Evolutionary conservation across 1,284 basidiomycete genomes (phyloP).

Genomic region (Trametes pubescens): DNA sequence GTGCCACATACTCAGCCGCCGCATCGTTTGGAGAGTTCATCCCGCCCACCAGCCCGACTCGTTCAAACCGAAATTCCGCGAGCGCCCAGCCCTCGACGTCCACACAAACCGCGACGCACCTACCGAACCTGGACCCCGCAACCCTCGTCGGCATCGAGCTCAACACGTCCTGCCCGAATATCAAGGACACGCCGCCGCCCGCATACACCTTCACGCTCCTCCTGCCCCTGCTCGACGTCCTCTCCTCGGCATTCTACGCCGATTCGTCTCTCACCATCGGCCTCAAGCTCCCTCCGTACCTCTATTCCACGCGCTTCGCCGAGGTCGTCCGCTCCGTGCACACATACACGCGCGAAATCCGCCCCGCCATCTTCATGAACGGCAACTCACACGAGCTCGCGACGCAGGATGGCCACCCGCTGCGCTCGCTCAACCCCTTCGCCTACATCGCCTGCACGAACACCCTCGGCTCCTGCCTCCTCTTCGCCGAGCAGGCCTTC

Average conservation of each 20-base stretch:
- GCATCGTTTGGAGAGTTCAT: slow-evolving; percentile 26
- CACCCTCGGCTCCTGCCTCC: slow-evolving; percentile 73
- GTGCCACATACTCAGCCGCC: slow-evolving; percentile 33
- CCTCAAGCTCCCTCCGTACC: slow-evolving; percentile 83
- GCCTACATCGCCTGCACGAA: slow-evolving; percentile 73
- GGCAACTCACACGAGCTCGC: slow-evolving; percentile 23
- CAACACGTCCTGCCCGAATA: slow-evolving; percentile 85
- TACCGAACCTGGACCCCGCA: slow-evolving; percentile 28
- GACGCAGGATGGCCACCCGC: slow-evolving; percentile 45
- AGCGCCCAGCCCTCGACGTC: slow-evolving; percentile 17
- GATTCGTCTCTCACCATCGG: slow-evolving; percentile 73
- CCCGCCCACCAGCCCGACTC: slow-evolving; percentile 20
- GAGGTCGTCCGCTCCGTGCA: slow-evolving; percentile 57
- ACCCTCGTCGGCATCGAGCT: slow-evolving; percentile 66
- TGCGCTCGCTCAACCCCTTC: slow-evolving; percentile 47
- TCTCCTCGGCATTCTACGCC: slow-evolving; percentile 54
- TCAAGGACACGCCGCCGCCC: slow-evolving; percentile 67
- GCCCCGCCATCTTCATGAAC: slow-evolving; percentile 33
- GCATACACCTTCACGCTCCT: slow-evolving; percentile 62
- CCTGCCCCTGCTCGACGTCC: slow-evolving; percentile 57
- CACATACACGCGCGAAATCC: slow-evolving; percentile 42
- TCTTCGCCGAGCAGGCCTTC: slow-evolving; percentile 64
- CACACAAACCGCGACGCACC: slow-evolving; percentile 3
- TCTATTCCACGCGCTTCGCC: slow-evolving; percentile 66
- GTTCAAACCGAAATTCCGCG: slow-evolving; percentile 17